Percentiles rank a stretch among this genome's conserved stretches.
Evolutionary conservation across 441 rosid species (phyloP).

Genomic region (Hura crepitans): DNA sequence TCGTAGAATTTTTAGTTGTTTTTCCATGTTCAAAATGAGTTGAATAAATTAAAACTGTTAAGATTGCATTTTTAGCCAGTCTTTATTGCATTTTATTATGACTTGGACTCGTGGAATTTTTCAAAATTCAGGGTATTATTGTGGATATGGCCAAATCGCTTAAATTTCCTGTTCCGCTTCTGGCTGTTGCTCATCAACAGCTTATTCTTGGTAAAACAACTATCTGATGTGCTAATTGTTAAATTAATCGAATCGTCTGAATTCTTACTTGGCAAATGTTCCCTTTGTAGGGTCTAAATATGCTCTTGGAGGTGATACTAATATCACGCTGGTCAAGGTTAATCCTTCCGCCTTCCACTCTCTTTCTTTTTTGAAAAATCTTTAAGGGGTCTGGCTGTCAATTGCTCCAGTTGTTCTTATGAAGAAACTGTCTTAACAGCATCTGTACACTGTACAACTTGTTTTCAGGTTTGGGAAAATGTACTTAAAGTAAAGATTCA

Average conservation of each 20-base stretch:
- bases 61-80: background rate
- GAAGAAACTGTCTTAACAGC: conserved; percentile 14
- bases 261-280: conserved; percentile 24
- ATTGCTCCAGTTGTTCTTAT: conserved; percentile 15
- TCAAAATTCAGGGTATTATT: conserved; percentile 53
- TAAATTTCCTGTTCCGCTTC: conserved; percentile 76
- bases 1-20: background rate
- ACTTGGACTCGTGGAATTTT: conserved; percentile 23
- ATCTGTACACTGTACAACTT: conserved; percentile 13
- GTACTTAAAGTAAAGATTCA: conserved; percentile 57
- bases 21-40: background rate
- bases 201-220: conserved; percentile 62
- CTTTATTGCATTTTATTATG: conserved; percentile 3
- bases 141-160: conserved; percentile 69
- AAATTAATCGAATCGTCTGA: conserved; percentile 14
- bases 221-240: conserved; percentile 13
- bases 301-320: conserved; percentile 40
- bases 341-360: conserved; percentile 13
- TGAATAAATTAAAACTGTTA: background rate
- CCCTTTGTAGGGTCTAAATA: conserved; percentile 56
- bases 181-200: conserved; percentile 80
- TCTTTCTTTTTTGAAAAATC: conserved; percentile 20
- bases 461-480: conserved; percentile 67
- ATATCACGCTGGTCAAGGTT: conserved; percentile 63
- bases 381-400: conserved; percentile 4